Evolutionary conservation across 768 basidiomycete genomes (phyloP), one percentile per base, ranked within the genome.

Genomic region (Russula vinacea): DNA sequence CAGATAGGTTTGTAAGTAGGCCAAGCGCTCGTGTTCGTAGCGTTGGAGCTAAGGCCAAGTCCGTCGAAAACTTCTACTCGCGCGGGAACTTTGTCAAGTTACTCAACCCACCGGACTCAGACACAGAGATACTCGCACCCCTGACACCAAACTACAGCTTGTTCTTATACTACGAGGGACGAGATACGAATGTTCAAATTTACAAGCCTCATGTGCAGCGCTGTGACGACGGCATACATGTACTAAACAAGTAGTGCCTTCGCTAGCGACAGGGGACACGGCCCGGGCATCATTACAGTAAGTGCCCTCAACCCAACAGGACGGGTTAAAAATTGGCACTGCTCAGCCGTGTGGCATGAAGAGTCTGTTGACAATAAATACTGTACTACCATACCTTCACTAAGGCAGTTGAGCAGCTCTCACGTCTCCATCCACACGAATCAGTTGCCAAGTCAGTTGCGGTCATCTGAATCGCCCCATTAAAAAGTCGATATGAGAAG

Each of bases 11-110:
- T 16, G 45, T 54, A 37, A 56, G 51, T 64, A 42, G n/a, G 51
- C 62, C 35, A 64, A 37, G 49, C 42, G 52, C 60, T 53, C 32
- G 59, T 8, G 17, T 29, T 54, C 22, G 60, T 37, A 55, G 52
- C 14, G 60, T 61, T 61, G 42, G 60, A 45, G 60, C 24, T 37
- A 37, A 55, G 47, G 10, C 42, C 8, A 53, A 32, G 39, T 53
- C 4, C 29, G 11, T 53, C n/a, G 24, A 61, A 61, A 61, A 35
- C 33, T 61, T 54, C 32, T 4, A 40, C 52, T 32, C 42, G 53
- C 60, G 60, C 60, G 53, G 52, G 22, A 62, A 62, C 53, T n/a
- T n/a, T n/a, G n/a, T n/a, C n/a, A n/a, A n/a, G n/a, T n/a, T n/a
- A n/a, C n/a, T 44, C 52, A 45, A 54, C 22, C 33, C 22, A n/a